phyloP scores from a whole-genome alignment of 352 stramenopile genomes.

The Plasmopara muralis region DNA sequence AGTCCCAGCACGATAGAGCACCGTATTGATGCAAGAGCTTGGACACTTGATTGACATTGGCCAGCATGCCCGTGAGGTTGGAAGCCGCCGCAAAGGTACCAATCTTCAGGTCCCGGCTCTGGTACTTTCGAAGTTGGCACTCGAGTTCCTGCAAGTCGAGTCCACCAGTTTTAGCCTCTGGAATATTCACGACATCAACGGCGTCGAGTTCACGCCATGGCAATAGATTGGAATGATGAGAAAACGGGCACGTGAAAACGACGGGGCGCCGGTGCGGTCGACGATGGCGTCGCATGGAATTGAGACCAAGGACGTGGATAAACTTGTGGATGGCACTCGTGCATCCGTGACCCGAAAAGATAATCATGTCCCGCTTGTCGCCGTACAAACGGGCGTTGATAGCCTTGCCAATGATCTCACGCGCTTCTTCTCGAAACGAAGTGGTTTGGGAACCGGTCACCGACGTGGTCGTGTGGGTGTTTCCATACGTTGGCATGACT shows the following conservation, averaged over 20 bases:
- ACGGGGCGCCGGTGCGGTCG: conserved; percentile 47
- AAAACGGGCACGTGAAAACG: conserved; percentile 92
- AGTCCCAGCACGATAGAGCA: conserved; percentile 94
- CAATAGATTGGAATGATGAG: conserved; percentile 97
- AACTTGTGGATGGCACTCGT: conserved; percentile 86
- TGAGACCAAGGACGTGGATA: conserved; percentile 59
- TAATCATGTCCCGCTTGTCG: conserved; percentile 88
- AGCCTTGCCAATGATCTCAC: conserved; percentile 89
- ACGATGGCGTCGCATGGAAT: conserved; percentile 30
- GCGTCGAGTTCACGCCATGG: conserved; percentile 91
- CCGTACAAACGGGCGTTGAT: conserved; percentile 85
- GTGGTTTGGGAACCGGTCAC: conserved; percentile 82
- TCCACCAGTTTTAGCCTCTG: conserved; percentile 37
- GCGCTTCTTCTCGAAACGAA: conserved; percentile 92
- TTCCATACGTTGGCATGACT: conserved; percentile 94
- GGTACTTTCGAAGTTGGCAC: conserved; percentile 41
- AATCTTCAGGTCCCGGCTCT: conserved; percentile 55
- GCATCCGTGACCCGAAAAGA: conserved; percentile 89
- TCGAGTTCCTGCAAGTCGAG: conserved; percentile 63
- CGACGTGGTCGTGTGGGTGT: conserved; percentile 94
- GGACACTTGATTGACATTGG: conserved; percentile 85
- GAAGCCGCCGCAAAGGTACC: conserved; percentile 90
- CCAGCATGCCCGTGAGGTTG: conserved; percentile 93
- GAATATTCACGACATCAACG: conserved; percentile 74
- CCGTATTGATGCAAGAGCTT: conserved; percentile 88